These are phyloP conservation scores for Trametes sp. DNA, from an alignment of 1,284 basidiomycete genomes.

Conservation along the genomic window DNA sequence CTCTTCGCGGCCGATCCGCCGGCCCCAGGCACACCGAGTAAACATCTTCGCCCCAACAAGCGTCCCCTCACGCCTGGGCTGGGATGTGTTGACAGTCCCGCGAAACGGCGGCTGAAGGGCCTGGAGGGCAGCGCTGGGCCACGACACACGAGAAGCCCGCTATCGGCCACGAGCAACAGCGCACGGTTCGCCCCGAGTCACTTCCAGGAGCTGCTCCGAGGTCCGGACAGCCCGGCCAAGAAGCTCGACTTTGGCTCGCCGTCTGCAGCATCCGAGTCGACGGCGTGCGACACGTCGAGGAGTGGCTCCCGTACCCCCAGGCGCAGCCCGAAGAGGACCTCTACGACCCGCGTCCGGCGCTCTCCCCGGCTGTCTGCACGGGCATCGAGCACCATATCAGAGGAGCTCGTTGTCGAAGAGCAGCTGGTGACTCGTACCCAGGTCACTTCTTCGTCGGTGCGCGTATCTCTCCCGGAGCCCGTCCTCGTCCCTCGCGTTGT, in stretches of 20 bases:
- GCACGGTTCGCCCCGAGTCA: conserved; percentile 35
- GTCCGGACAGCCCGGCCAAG: conserved; percentile 51
- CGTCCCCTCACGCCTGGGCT: conserved; percentile 62
- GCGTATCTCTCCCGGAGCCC: conserved; percentile 40
- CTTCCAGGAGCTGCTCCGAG: conserved; percentile 44
- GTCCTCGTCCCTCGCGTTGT: conserved; percentile 51
- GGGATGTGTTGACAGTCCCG: conserved; percentile 59
- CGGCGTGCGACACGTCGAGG: conserved; percentile 12
- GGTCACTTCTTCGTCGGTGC: background rate
- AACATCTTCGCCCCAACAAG: conserved; percentile 48
- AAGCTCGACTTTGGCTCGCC: conserved; percentile 56
- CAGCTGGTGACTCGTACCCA: background rate
- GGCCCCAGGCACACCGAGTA: conserved; percentile 30
- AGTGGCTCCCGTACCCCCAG: conserved; percentile 23
- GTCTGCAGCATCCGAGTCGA: conserved; percentile 11
- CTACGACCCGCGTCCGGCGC: conserved; percentile 19
- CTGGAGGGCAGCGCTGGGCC: conserved; percentile 58
- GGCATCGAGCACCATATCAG: background rate
- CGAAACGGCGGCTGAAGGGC: conserved; percentile 73
- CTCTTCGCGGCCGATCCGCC: conserved; percentile 51
- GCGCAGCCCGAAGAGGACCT: conserved; percentile 25
- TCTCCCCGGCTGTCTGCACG: conserved; percentile 24
- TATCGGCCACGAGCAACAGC: conserved; percentile 35
- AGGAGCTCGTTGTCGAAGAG: background rate
- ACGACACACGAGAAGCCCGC: conserved; percentile 48